phyloP scores from a whole-genome alignment of 768 basidiomycete genomes.

The Rhodosporidiobolus odoratus region DNA sequence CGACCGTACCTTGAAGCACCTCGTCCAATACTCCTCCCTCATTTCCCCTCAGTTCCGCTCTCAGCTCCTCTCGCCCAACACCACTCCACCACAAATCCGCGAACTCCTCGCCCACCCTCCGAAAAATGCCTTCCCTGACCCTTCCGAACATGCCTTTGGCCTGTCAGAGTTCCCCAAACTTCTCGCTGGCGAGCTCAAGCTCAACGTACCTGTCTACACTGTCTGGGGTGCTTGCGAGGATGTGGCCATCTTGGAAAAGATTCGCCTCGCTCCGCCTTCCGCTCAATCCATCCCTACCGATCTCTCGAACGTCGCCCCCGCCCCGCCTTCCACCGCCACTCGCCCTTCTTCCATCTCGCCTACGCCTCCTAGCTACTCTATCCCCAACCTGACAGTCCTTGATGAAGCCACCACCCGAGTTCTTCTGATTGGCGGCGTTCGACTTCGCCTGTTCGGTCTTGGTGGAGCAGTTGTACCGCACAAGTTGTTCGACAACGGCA shows the following conservation, averaged over 20 bases:
- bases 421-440: slow-evolving; percentile 85
- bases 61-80: slow-evolving; percentile 32
- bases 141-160: slow-evolving; percentile 57
- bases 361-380: slow-evolving; percentile 53
- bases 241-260: slow-evolving; percentile 83
- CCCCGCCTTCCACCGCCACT: neutral
- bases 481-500: slow-evolving; percentile 91
- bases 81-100: slow-evolving; percentile 54
- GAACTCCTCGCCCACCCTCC: slow-evolving; percentile 29
- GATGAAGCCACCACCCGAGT: slow-evolving; percentile 94
- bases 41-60: slow-evolving; percentile 67
- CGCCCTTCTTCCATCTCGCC: neutral
- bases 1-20: slow-evolving; percentile 88
- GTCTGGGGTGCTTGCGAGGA: slow-evolving; percentile 98
- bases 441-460: slow-evolving; percentile 87
- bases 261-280: slow-evolving; percentile 53
- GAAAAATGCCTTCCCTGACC: slow-evolving; percentile 52
- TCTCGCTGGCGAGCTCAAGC: slow-evolving; percentile 80
- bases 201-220: slow-evolving; percentile 88
- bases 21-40: slow-evolving; percentile 92
- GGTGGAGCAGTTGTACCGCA: slow-evolving; percentile 92
- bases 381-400: slow-evolving; percentile 84
- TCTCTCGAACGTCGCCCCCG: slow-evolving; percentile 7
- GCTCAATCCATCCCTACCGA: slow-evolving; percentile 17
- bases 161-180: slow-evolving; percentile 92